Evolutionary conservation across 2,329 filamentous ascomycete species (phyloP).

Genomic region (Botryotinia convoluta): DNA sequence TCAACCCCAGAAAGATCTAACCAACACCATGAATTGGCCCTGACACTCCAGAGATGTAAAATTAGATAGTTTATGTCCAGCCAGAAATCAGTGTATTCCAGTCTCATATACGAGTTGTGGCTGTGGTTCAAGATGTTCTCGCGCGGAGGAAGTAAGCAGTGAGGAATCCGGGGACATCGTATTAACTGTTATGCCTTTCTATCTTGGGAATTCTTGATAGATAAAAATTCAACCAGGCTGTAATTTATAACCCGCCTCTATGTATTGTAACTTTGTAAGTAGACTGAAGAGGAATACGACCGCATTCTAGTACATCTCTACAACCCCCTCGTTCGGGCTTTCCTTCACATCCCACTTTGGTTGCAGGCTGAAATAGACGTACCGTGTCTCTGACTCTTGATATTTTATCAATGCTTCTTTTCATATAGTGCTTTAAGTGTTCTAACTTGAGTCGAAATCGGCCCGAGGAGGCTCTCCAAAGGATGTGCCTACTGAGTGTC

Average conservation of each 20-base stretch:
- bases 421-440: neutral
- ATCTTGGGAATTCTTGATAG: neutral
- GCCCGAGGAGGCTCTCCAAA: neutral
- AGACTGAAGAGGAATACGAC: no score
- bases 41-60: neutral
- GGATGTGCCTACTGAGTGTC: neutral
- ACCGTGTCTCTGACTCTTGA: rapidly evolving
- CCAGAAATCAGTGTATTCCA: neutral
- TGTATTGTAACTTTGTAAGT: rapidly evolving
- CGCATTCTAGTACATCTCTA: neutral
- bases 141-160: no score
- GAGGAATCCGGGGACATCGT: no score
- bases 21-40: neutral
- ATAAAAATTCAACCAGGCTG: rapidly evolving
- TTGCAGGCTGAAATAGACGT: rapidly evolving
- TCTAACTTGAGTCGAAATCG: neutral
- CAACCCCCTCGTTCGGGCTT: rapidly evolving
- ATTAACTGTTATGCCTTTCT: neutral
- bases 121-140: no score
- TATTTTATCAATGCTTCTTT: rapidly evolving
- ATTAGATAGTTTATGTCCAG: neutral
- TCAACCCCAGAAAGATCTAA: neutral
- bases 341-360: rapidly evolving
- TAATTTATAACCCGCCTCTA: neutral
- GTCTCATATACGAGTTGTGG: neutral